Evolutionary conservation across 2,329 filamentous ascomycete genomes (phyloP), one percentile per base, ranked within the genome.

Genomic region (Xylaria sp.): DNA sequence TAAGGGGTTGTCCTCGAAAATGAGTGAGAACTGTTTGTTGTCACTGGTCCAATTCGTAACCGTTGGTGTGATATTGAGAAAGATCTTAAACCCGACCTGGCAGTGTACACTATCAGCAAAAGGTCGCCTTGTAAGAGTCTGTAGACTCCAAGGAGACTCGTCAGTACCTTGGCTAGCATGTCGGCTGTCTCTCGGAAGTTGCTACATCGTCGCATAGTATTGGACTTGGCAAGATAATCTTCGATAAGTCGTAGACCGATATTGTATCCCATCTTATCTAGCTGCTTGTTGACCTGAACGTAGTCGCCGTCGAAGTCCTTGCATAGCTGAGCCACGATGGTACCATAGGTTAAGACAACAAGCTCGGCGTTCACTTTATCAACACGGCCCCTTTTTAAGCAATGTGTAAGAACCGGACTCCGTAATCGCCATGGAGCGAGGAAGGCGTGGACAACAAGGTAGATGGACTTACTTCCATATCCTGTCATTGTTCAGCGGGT

Each of bases 221-320:
- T 94, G 4, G 93, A 95, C 78, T 97, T 98, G 72, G 95, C 95
- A 17, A 99, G 87, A 74, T 97, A 99, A 79, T 99, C 95, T 72
- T 99, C 95, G 70, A 99, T 97, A 69, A 99, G 80, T 38, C 95
- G 91, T 74, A 98, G 84, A 28, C 95, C 95, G 68, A 99, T 99
- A 74, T 98, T 98, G 81, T 98, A 97, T 58, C 95, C 95, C 95
- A 99, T 99, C 80, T 94, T 96, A 76, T 99, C 95, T 46, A 99
- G 85, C 77, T 99, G 95, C 77, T 94, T 93, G 81, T 99, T 99
- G 75, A 99, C 94, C 77, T 98, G 93, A 54, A 87, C 83, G 76
- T 99, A 99, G 79, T 98, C 92, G 72, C 87, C 89, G 71, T 97
- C 93, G 76, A 94, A 97, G 81, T 99, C 95, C 78, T 94, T 94